phyloP scores from a whole-genome alignment of 2,329 filamentous ascomycete genomes.

The Aspergillus bombycis region DNA sequence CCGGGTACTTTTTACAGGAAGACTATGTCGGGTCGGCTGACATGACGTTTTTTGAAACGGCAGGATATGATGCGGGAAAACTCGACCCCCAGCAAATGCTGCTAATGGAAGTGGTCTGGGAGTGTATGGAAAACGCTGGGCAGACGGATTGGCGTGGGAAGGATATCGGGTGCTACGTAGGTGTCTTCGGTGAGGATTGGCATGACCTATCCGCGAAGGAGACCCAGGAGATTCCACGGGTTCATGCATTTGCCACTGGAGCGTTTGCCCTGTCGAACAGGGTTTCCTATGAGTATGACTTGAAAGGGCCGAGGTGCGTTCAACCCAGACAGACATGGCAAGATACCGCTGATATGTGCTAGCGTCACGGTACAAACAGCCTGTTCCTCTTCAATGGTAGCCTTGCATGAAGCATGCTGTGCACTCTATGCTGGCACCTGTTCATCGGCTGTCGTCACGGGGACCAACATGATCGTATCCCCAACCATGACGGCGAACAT shows the following conservation, averaged over 20 bases:
- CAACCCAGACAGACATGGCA: slow-evolving; percentile 21
- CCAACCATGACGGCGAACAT: slow-evolving; percentile 32
- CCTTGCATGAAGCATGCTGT: slow-evolving; percentile 34
- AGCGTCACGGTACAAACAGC: slow-evolving; percentile 37
- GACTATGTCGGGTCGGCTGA: slow-evolving; percentile 33
- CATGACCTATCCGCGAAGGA: slow-evolving; percentile 24
- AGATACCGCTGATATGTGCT: too few relatives aligned
- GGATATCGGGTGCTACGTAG: slow-evolving; percentile 30
- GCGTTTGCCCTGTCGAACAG: slow-evolving; percentile 29
- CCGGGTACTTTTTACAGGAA: slow-evolving; percentile 35
- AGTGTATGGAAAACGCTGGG: slow-evolving; percentile 37
- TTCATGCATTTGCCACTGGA: slow-evolving; percentile 13
- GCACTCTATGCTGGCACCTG: slow-evolving; percentile 18
- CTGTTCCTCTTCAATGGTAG: slow-evolving; percentile 38
- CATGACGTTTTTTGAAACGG: slow-evolving; percentile 12
- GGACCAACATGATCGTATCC: slow-evolving; percentile 36
- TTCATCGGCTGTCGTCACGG: slow-evolving; percentile 35
- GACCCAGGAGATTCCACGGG: slow-evolving; percentile 17
- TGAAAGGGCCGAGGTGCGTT: background rate
- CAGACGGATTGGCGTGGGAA: slow-evolving; percentile 23
- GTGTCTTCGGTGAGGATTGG: slow-evolving; percentile 32
- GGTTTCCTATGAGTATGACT: slow-evolving; percentile 20
- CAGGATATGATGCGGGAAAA: slow-evolving; percentile 23
- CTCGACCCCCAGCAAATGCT: slow-evolving; percentile 39
- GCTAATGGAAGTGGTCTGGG: slow-evolving; percentile 35